phyloP scores from a whole-genome alignment of 140 eudicot genomes.

The Flaveria floridana region DNA sequence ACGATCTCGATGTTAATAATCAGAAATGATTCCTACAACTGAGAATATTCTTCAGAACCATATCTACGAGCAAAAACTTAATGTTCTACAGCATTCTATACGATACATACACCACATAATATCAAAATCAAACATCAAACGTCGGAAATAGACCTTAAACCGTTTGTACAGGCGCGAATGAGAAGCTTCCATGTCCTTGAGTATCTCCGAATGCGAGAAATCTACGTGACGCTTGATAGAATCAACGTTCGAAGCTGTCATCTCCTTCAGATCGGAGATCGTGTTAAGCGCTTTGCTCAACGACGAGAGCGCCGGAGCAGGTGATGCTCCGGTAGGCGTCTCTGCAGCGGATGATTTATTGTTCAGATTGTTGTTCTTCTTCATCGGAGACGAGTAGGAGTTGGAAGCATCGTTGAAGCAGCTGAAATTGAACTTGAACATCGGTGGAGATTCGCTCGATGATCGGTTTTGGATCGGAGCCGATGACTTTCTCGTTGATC shows the following conservation, averaged over 20 bases:
- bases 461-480: conserved; percentile 41
- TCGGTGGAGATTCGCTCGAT: conserved; percentile 52
- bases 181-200: conserved; percentile 71
- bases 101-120: background rate
- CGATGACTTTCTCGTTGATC: conserved; percentile 47
- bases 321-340: conserved; percentile 36
- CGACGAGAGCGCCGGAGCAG: conserved; percentile 42
- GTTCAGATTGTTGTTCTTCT: conserved; percentile 28
- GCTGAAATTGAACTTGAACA: conserved; percentile 56
- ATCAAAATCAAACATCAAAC: conserved; percentile 1
- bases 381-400: conserved; percentile 39
- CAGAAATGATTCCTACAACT: background rate
- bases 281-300: conserved; percentile 41
- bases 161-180: conserved; percentile 72
- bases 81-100: background rate
- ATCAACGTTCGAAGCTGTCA: conserved; percentile 54
- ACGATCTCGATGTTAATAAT: conserved; percentile 8
- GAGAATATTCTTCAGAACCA: background rate
- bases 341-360: conserved; percentile 28
- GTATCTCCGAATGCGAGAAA: conserved; percentile 65
- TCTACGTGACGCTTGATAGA: conserved; percentile 68
- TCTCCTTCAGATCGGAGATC: conserved; percentile 63
- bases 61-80: conserved; percentile 5
- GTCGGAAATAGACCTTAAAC: conserved; percentile 50
- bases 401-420: conserved; percentile 33